Conservation (phyloP, 2,329 filamentous ascomycete genomes). For the Monilinia polystroma region DNA sequence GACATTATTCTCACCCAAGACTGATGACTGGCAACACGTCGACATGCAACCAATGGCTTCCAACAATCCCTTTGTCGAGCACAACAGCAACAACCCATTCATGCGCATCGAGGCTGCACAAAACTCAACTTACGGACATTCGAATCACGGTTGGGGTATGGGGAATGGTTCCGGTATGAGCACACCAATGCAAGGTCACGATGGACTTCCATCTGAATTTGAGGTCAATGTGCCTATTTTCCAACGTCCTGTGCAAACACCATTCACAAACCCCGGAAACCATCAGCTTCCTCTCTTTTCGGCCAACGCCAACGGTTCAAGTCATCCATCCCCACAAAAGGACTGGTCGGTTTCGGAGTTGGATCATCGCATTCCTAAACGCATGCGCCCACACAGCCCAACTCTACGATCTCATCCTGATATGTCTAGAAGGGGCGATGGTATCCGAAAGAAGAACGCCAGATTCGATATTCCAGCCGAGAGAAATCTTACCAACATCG, state of each 20-base stretch:
- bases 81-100: constrained; percentile 63
- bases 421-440: constrained; percentile 47
- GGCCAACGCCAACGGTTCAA: constrained; percentile 49
- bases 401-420: constrained; percentile 71
- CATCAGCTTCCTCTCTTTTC: constrained; percentile 56
- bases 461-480: constrained; percentile 96
- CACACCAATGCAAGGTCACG: constrained; percentile 71
- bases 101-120: constrained; percentile 58
- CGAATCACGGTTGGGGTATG: constrained; percentile 37
- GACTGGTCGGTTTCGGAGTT: constrained; percentile 55
- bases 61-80: constrained; percentile 61
- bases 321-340: constrained; percentile 58
- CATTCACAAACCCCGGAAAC: constrained; percentile 54
- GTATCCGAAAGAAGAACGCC: constrained; percentile 98
- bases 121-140: constrained; percentile 40
- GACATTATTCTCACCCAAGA: constrained; percentile 63
- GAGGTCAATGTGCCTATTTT: constrained; percentile 54
- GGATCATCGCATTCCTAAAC: constrained; percentile 54
- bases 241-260: constrained; percentile 51
- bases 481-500: constrained; percentile 91
- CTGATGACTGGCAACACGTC: constrained; percentile 62
- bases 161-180: constrained; percentile 63
- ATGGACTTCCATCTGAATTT: constrained; percentile 58
- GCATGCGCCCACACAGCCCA: constrained; percentile 67
- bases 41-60: constrained; percentile 64